phyloP scores from a whole-genome alignment of 2,329 filamentous ascomycete genomes.

The Xenoacremonium recifei region DNA sequence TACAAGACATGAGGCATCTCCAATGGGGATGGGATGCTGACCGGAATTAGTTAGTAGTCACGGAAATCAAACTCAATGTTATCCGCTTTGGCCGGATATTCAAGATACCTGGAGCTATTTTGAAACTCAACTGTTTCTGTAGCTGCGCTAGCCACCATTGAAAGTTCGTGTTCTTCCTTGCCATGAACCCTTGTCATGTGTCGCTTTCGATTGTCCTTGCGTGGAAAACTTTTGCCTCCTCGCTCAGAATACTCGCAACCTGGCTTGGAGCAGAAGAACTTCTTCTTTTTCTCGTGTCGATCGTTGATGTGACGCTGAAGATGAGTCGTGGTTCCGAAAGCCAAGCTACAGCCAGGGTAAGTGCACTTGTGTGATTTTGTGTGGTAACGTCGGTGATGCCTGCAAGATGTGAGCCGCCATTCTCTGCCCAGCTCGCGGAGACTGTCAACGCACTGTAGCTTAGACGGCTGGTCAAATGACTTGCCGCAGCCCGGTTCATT shows the following conservation, averaged over 20 bases:
- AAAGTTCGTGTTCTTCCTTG: slow-evolving; percentile 37
- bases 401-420: slow-evolving; percentile 21
- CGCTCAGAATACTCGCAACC: slow-evolving; percentile 55
- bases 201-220: slow-evolving; percentile 62
- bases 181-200: slow-evolving; percentile 62
- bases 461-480: slow-evolving; percentile 57
- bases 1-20: too few relatives aligned
- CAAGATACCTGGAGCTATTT: too few relatives aligned
- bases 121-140: too few relatives aligned
- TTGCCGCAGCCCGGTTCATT: slow-evolving; percentile 37
- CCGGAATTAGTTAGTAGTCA: too few relatives aligned
- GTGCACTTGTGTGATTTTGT: slow-evolving; percentile 58
- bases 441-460: slow-evolving; percentile 50
- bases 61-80: too few relatives aligned
- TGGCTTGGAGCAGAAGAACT: slow-evolving; percentile 55
- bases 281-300: slow-evolving; percentile 58
- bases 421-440: not conserved
- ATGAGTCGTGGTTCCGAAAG: slow-evolving; percentile 62
- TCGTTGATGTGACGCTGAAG: slow-evolving; percentile 62
- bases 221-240: slow-evolving; percentile 57
- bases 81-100: too few relatives aligned
- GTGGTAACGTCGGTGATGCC: slow-evolving; percentile 61
- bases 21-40: too few relatives aligned
- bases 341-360: slow-evolving; percentile 51
- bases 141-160: too few relatives aligned